These are phyloP conservation scores for Phlegmacium glaucopus DNA, from an alignment of 768 basidiomycete species.

Conservation along the genomic window DNA sequence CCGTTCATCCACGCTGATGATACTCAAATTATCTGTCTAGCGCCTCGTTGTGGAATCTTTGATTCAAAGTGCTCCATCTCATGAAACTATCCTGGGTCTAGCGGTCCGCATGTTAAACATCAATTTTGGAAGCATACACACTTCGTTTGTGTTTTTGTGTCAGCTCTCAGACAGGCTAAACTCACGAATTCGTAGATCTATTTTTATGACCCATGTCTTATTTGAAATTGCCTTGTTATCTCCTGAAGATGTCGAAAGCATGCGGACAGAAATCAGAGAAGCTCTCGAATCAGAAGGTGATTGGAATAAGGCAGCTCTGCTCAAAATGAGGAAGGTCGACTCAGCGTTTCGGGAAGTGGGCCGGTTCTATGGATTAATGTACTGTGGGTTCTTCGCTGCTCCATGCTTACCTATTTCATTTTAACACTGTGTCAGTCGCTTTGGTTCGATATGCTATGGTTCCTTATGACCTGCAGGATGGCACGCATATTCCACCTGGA, in stretches of 20 bases:
- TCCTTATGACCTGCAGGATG: conserved; percentile 28
- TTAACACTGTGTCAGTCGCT: conserved; percentile 21
- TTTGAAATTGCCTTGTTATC: conserved; percentile 31
- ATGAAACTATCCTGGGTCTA: conserved; percentile 28
- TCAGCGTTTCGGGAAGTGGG: conserved; percentile 35
- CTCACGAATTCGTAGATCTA: conserved; percentile 20
- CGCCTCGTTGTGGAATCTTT: conserved; percentile 28
- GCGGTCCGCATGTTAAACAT: conserved; percentile 35
- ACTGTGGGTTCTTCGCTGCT: conserved; percentile 19
- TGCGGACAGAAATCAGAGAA: conserved; percentile 28
- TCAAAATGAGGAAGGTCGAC: conserved; percentile 32
- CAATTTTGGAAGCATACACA: conserved; percentile 39
- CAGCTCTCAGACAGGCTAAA: background rate
- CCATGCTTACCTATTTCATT: background rate
- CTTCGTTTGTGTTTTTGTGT: conserved; percentile 24
- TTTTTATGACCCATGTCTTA: conserved; percentile 33
- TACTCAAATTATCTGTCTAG: conserved; percentile 3
- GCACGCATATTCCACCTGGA: conserved; percentile 28
- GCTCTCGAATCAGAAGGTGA: conserved; percentile 33
- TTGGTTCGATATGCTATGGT: conserved; percentile 25
- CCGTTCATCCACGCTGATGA: too few species aligned
- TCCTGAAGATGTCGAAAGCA: conserved; percentile 25
- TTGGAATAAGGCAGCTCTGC: conserved; percentile 31
- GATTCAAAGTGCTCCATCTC: conserved; percentile 24
- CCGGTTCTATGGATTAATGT: conserved; percentile 30